Evolutionary conservation across 1,284 basidiomycete species (phyloP).

Genomic region (Thecaphora frezii): DNA sequence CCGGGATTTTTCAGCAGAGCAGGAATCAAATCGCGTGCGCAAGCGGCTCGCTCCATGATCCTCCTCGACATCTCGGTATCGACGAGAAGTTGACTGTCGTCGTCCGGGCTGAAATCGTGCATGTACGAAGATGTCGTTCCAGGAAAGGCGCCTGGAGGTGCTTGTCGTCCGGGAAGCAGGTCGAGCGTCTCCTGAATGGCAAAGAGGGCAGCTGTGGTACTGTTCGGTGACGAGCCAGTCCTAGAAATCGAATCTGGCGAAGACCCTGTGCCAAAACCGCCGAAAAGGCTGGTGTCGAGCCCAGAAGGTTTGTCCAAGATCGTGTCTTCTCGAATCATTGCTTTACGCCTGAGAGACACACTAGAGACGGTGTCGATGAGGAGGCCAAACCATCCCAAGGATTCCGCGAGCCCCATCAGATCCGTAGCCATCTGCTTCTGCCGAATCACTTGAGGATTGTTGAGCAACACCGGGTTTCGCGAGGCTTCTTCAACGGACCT

Average conservation of each 20-base stretch:
- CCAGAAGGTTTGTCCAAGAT: slow-evolving; percentile 22
- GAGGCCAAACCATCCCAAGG: slow-evolving; percentile 35
- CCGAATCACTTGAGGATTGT: slow-evolving; percentile 14
- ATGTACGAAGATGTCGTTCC: slow-evolving; percentile 32
- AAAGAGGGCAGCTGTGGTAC: slow-evolving; percentile 26
- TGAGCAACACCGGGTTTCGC: slow-evolving; percentile 21
- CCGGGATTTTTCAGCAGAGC: slow-evolving; percentile 28
- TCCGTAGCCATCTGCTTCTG: slow-evolving; percentile 24
- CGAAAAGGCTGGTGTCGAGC: slow-evolving; percentile 1
- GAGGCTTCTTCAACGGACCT: slow-evolving; percentile 23
- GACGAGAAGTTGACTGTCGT: slow-evolving; percentile 20
- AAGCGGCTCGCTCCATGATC: slow-evolving; percentile 37
- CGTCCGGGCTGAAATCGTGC: slow-evolving; percentile 21
- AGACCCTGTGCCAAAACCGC: slow-evolving; percentile 23
- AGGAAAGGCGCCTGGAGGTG: slow-evolving; percentile 32
- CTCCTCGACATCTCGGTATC: slow-evolving; percentile 36
- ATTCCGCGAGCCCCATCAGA: slow-evolving; percentile 34
- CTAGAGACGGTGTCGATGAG: slow-evolving; percentile 36
- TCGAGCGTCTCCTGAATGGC: slow-evolving; percentile 35
- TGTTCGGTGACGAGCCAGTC: slow-evolving; percentile 13
- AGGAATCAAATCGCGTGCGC: slow-evolving; percentile 32
- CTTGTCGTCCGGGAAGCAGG: slow-evolving; percentile 25
- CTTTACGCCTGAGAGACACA: slow-evolving; percentile 25
- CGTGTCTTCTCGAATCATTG: slow-evolving; percentile 29
- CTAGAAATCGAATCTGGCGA: slow-evolving; percentile 6